Evolutionary conservation across 441 rosid species (phyloP).

Genomic region (Breynia disticha): DNA sequence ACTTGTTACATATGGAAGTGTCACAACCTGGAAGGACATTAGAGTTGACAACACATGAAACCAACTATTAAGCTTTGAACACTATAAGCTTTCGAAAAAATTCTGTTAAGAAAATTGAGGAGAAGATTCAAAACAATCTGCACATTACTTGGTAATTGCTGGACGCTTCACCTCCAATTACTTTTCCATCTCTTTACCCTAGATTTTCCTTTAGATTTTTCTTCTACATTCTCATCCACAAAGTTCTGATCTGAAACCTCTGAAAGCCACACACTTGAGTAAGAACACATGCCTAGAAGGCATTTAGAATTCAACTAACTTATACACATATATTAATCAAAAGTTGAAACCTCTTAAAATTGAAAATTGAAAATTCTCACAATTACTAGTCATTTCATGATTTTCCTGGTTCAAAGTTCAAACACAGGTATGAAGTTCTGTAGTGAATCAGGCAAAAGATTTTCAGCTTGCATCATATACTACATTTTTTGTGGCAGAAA

Average conservation of each 20-base stretch:
- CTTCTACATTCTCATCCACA: constrained; percentile 32
- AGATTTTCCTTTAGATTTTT: constrained; percentile 13
- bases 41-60: too few species aligned
- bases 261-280: constrained; percentile 15
- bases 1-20: too few species aligned
- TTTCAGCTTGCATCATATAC: not conserved
- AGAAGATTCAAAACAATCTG: not conserved
- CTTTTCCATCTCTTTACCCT: constrained; percentile 23
- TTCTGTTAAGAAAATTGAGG: not conserved
- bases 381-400: not conserved
- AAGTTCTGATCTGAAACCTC: constrained; percentile 84
- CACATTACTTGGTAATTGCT: constrained; percentile 26
- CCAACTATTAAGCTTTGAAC: too few species aligned
- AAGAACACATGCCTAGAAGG: not conserved
- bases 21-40: too few species aligned
- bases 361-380: not conserved
- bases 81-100: too few species aligned
- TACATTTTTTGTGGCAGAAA: not conserved
- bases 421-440: not conserved
- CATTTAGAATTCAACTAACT: not conserved
- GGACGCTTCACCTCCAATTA: constrained; percentile 15
- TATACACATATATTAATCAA: not conserved
- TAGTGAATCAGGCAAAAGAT: not conserved
- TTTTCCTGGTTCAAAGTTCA: not conserved
- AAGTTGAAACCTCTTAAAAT: constrained; percentile 4